Evolutionary conservation across 306 rosid genomes (phyloP).

Genomic region (Ammopiptanthus mongolicus): DNA sequence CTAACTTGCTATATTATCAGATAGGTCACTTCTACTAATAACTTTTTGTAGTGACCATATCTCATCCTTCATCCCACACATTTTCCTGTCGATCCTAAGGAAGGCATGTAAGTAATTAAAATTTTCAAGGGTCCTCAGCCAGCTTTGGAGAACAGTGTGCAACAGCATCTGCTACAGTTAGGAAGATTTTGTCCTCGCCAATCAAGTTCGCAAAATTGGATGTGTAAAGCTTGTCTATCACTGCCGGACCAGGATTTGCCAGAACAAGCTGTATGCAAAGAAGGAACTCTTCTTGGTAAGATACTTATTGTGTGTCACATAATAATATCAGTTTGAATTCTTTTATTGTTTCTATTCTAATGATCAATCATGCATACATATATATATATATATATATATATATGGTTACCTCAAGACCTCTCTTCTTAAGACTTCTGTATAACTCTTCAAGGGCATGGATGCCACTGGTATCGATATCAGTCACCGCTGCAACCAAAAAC

Average conservation of each 20-base stretch:
- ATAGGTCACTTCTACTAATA: conserved; percentile 6
- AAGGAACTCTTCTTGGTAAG: conserved; percentile 39
- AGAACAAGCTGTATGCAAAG: conserved; percentile 59
- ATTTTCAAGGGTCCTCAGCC: conserved; percentile 49
- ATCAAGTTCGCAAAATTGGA: conserved; percentile 49
- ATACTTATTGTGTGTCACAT: neutral
- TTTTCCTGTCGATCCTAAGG: neutral
- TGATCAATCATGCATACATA: neutral
- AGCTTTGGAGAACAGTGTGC: conserved; percentile 61
- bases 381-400: no score
- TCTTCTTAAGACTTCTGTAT: conserved; percentile 62
- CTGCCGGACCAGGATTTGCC: conserved; percentile 81
- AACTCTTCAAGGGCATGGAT: conserved; percentile 92
- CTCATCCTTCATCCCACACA: conserved; percentile 2
- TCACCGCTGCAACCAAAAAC: conserved; percentile 58
- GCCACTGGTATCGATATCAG: conserved; percentile 93
- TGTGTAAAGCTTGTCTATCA: conserved; percentile 72
- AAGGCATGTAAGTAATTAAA: neutral
- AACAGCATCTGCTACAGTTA: conserved; percentile 85
- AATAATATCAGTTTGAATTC: neutral
- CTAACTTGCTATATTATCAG: neutral
- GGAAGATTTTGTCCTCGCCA: conserved; percentile 74
- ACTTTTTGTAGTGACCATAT: conserved; percentile 4
- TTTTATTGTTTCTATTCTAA: neutral
- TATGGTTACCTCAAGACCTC: conserved; percentile 57